Evolutionary conservation across 164 flowering plant species (phyloP), one percentile per base, ranked within the genome.

Genomic region (Tetrastigma voinierianum): DNA sequence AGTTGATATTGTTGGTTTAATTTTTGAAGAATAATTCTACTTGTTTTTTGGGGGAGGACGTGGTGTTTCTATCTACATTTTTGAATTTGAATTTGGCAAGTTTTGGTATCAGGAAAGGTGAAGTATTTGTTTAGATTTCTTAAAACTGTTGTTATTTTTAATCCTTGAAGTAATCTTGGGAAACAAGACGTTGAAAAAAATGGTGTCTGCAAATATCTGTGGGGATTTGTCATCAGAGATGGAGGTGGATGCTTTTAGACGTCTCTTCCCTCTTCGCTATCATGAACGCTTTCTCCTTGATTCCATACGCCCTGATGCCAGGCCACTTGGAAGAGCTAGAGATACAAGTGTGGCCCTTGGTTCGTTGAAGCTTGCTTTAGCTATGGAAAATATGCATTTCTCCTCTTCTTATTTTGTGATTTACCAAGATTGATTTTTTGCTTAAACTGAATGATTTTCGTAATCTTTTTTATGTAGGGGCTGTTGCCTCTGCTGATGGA

Each of bases 221-320:
- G 83, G 68, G 51, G 88, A 89, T 74, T 72, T 90, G 70, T 84
- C 90, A 10, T 83, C 89, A 13, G 95, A 94, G 70, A 80, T 91
- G 90, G 98, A 94, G 73, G 89, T 86, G 21, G 97, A 94, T 52
- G 97, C 97, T 21, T 90, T 84, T 72, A 76, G 90, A 70, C 86
- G 95, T 17, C 86, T 94, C 32, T 94, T 94, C 71, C 97, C 98
- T n/a, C 83, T 94, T 51, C 89, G 81, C 1, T 91, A 79, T 76
- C 84, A 76, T 66, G 98, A 94, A 68, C 86, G 86, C 9, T 90
- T 87, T 83, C 88, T 91, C 25, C 65, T 72, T 13, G 86, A 91
- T 61, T 90, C 98, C 14, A 72, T 90, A 10, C 83, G 96, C 46
- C 92, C 96, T 59, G 97, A 95, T 76, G 93, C 83, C 16, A 75